A percentile compares a stretch with the other conserved stretches of the same genome.
These are phyloP conservation scores for Amyloporia xantha DNA, from an alignment of 768 basidiomycete species.

Conservation along the genomic window DNA sequence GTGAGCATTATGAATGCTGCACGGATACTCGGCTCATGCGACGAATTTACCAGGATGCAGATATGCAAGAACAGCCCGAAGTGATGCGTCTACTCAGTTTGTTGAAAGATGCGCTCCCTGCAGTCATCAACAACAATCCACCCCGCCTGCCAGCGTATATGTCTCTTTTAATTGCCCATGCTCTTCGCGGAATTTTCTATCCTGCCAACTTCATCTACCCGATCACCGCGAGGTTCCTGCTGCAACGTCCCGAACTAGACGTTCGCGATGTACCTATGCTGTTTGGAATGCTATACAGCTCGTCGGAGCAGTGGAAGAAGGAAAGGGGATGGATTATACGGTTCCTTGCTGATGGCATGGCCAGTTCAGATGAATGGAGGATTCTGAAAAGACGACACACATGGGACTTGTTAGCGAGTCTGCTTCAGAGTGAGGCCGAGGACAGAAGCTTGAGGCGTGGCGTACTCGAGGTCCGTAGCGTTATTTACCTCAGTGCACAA, in stretches of 20 bases:
- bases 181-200: conserved; percentile 75
- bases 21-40: neutral
- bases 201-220: conserved; percentile 89
- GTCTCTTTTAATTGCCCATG: conserved; percentile 78
- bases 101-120: conserved; percentile 51
- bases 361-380: conserved; percentile 71
- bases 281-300: conserved; percentile 80
- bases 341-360: conserved; percentile 78
- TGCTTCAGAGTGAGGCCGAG: conserved; percentile 61
- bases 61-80: conserved; percentile 75
- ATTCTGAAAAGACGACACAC: conserved; percentile 76
- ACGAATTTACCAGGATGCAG: conserved; percentile 33
- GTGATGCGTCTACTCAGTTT: conserved; percentile 63
- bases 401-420: conserved; percentile 80
- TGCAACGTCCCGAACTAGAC: conserved; percentile 84
- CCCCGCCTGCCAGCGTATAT: conserved; percentile 69
- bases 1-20: conserved; percentile 31
- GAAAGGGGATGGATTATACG: conserved; percentile 87
- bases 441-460: conserved; percentile 48
- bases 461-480: conserved; percentile 56
- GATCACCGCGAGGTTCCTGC: conserved; percentile 75
- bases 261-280: conserved; percentile 83
- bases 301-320: conserved; percentile 70
- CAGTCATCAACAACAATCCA: conserved; percentile 30
- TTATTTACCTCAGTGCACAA: neutral